A percentile compares a stretch with the other conserved stretches of the same genome.
These are phyloP conservation scores for Musa balbisiana DNA, from an alignment of 202 grass and related monocot species.

Conservation along the genomic window DNA sequence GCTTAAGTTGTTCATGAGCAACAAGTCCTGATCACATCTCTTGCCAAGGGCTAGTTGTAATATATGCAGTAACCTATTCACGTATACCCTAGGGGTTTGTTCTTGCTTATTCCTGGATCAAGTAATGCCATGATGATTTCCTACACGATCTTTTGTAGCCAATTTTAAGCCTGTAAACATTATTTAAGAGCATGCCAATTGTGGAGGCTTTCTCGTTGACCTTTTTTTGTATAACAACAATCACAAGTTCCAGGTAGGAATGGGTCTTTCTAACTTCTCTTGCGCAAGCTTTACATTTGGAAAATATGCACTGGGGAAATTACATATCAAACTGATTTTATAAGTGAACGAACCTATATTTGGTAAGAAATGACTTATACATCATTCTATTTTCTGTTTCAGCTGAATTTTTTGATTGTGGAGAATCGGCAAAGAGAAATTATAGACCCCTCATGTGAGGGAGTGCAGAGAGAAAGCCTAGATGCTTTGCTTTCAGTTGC, in stretches of 20 bases:
- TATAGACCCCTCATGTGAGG: constrained; percentile 69
- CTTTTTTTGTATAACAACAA: neutral
- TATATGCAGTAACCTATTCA: neutral
- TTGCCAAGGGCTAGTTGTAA: neutral
- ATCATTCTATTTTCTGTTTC: neutral
- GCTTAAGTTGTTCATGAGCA: neutral
- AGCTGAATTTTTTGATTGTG: constrained; percentile 74
- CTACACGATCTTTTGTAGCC: neutral
- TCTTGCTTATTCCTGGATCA: neutral
- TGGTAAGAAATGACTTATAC: neutral
- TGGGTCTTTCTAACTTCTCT: too few relatives aligned
- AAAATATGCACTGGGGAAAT: neutral
- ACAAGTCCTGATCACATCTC: neutral
- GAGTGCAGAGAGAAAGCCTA: constrained; percentile 71
- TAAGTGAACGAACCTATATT: neutral
- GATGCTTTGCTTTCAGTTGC: constrained; percentile 88
- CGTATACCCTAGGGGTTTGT: neutral
- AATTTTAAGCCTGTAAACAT: neutral
- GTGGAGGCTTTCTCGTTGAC: neutral
- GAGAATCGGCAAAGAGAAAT: constrained; percentile 87
- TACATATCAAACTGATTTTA: neutral
- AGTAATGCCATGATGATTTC: neutral
- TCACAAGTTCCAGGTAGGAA: too few relatives aligned
- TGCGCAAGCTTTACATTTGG: too few relatives aligned
- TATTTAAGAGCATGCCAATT: neutral